Evolutionary conservation across 257 asterid genomes (phyloP), one percentile per base, ranked within the genome.

Genomic region (Primulina tabacum): DNA sequence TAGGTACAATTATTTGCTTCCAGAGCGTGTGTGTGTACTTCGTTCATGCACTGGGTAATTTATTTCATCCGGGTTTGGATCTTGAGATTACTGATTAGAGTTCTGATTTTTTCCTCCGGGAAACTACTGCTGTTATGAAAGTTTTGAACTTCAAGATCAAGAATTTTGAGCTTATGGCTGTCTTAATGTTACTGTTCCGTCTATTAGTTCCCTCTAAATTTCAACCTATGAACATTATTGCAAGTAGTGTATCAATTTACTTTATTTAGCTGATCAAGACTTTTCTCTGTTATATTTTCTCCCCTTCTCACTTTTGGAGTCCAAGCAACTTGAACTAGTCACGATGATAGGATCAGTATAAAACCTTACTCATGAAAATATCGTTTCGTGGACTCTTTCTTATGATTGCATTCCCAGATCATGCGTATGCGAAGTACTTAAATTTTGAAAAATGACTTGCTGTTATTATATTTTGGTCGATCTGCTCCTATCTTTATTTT

Each of bases 1-100:
- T 18, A 85, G 96, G 98, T 89, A 80, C 16, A 4, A 26, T 5
- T 57, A 53, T 71, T 64, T 5, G 4, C 64, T 58, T 1, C 1
- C 20, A 20, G 4, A 64, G 18, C 24, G 17, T 38, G 5, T 69
- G 65, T 24, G 5, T 21, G 5, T 71, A 0, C 29, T 28, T 30
- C 9, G 4, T 71, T 33, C 43, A 21, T 14, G 18, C 28, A 50
- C 11, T 60, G 29, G 16, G 34, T 38, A 30, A 12, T 75, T 65
- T 35, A 30, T 68, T 53, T 58, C 62, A 2, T 6, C 12, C 9
- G 47, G 47, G 18, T 68, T 68, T 29, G 59, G 29, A 32, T 62
- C 12, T 68, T 40, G 21, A 28, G 18, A 16, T 40, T 40, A 40
- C 17, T 40, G 17, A 40, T 73, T 56, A 40, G 8, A 55, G 14